Base-by-base conservation (phyloP, 2,329 filamentous ascomycete species). In the Lachnellula willkommii region DNA sequence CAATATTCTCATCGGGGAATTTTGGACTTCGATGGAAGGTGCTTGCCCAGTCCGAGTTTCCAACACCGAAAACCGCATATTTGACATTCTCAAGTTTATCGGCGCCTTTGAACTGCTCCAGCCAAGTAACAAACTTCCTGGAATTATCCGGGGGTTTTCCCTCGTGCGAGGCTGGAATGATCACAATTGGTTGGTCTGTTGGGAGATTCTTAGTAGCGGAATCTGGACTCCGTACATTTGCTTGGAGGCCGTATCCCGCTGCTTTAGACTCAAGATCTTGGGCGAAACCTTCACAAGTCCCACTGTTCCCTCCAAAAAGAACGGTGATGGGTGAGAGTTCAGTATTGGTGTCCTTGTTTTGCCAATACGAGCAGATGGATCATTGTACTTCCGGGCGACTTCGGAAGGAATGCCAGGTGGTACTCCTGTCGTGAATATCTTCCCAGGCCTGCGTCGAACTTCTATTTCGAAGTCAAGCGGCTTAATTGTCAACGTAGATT, bases 101-200 rank as follows among this genome's bases (percentile, higher is more conserved):
- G 54, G 17, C 2, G 5, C 17, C 42, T 42, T 79, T 73, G 5
- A 80, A 72, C 12, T 65, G 73, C 59, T 82, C 75, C 8, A 90
- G 69, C 87, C 87, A 90, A 20, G 77, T 73, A n/a, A 85, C 78
- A 64, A 90, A 90, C 50, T 81, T 77, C 0, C 75, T 77, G 0
- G 87, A 87, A 58, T 91, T 90, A 58, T 89, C 85, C 0, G 87
- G 82, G 0, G 88, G 84, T 53, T 88, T 78, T 1, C 88, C 88
- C 64, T 91, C 87, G 63, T 90, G 91, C 1, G 83, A 86, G 0
- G 87, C 79, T 0, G 83, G 84, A 59, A 91, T 77, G 50, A 91
- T 77, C 20, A 89, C 73, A 0, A 87, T 76, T 0, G 87, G 85
- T 7, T 78, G 75, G 22, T 80, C 76, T 50, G 75, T 81, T 0